phyloP scores from a whole-genome alignment of 345 rosid genomes.

The Camelina laxa region DNA sequence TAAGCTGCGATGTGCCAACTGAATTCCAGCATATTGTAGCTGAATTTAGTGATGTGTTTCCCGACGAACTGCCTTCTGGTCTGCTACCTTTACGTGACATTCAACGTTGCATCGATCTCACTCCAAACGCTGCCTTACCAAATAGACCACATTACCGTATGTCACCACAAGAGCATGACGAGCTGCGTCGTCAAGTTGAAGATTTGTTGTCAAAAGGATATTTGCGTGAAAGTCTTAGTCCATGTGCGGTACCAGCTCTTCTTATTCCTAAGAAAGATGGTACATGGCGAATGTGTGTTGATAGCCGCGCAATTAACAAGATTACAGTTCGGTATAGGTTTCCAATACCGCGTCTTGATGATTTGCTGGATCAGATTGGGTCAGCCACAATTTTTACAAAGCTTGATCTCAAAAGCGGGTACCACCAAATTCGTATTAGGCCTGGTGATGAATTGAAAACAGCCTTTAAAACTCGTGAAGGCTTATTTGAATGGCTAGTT shows the following conservation, averaged over 20 bases:
- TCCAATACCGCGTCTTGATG: not conserved
- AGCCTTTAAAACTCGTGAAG: not conserved
- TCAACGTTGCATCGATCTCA: not conserved
- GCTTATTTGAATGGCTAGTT: not conserved
- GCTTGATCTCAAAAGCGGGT: not conserved
- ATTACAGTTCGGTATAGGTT: not conserved
- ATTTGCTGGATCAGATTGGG: not conserved
- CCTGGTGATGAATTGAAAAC: no score
- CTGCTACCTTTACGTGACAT: not conserved
- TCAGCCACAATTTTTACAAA: not conserved
- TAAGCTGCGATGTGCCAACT: no score
- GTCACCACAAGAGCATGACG: not conserved
- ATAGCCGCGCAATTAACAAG: not conserved
- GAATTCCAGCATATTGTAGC: no score
- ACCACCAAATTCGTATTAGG: no score
- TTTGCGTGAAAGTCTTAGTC: not conserved
- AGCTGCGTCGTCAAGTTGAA: not conserved
- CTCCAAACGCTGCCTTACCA: not conserved
- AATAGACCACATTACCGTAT: not conserved
- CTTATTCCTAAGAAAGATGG: not conserved
- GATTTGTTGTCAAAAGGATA: not conserved
- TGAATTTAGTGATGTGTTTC: no score
- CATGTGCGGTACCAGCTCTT: not conserved
- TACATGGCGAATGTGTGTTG: not conserved
- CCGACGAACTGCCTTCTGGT: no score